A percentile compares a stretch with the other conserved stretches of the same genome.
Evolutionary conservation across 2,329 filamentous ascomycete species (phyloP).

Genomic region (Penicillium olsonii): DNA sequence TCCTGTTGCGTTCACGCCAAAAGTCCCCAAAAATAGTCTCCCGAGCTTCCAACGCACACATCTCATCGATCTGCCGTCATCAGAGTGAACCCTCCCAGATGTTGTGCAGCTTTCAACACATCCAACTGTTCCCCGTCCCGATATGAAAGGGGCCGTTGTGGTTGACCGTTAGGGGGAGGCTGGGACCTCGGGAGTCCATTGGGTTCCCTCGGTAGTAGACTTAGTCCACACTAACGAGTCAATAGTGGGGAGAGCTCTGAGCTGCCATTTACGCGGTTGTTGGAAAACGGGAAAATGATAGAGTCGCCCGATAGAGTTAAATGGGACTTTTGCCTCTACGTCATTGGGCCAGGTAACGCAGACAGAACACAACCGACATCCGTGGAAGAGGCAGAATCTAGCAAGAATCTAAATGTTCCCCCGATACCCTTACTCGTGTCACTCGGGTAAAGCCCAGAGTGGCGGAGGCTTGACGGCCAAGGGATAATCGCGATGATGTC

Average conservation of each 20-base stretch:
- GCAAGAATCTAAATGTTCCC: not conserved
- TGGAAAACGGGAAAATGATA: not conserved
- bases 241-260: not conserved
- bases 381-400: not conserved
- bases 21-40: not conserved
- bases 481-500: not conserved
- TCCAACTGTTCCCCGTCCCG: no score
- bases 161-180: conserved; percentile 22
- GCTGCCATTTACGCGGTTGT: not conserved
- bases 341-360: conserved; percentile 2
- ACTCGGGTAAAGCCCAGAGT: not conserved
- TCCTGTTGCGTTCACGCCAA: no score
- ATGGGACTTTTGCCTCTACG: not conserved
- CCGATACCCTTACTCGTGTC: not conserved
- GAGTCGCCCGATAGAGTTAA: not conserved
- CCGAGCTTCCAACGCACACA: not conserved
- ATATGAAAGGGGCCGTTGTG: conserved; percentile 16
- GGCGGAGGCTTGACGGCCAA: not conserved
- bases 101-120: conserved; percentile 25
- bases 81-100: conserved; percentile 13
- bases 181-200: conserved; percentile 5
- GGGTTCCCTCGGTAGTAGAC: conserved; percentile 4
- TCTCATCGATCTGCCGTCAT: not conserved
- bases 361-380: not conserved
- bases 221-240: not conserved